Evolutionary conservation across 2,329 filamentous ascomycete species (phyloP).

Genomic region (Colletotrichum liriopes): DNA sequence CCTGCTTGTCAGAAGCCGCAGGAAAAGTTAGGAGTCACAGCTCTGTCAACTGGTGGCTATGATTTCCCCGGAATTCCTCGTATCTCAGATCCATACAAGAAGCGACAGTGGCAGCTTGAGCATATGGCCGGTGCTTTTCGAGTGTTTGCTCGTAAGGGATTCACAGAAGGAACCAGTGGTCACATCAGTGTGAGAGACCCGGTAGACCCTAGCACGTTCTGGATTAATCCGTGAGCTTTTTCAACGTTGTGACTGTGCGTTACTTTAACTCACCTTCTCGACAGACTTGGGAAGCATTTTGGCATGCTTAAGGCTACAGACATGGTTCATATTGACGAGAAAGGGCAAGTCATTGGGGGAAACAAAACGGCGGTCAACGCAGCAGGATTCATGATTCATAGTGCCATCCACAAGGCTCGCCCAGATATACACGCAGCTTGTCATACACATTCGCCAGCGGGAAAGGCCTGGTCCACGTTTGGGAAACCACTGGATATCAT

Average conservation of each 20-base stretch:
- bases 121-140: slow-evolving; percentile 64
- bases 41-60: slow-evolving; percentile 48
- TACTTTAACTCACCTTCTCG: background rate
- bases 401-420: slow-evolving; percentile 71
- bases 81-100: slow-evolving; percentile 60
- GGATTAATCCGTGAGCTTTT: slow-evolving; percentile 71
- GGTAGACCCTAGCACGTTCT: slow-evolving; percentile 71
- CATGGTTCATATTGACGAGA: slow-evolving; percentile 74
- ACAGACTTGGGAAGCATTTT: slow-evolving; percentile 70
- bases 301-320: slow-evolving; percentile 73
- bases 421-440: slow-evolving; percentile 74
- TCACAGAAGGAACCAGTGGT: slow-evolving; percentile 75
- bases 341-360: slow-evolving; percentile 72
- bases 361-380: slow-evolving; percentile 71
- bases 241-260: background rate
- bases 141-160: slow-evolving; percentile 63
- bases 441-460: slow-evolving; percentile 72
- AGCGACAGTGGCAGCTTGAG: slow-evolving; percentile 55
- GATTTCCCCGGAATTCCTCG: slow-evolving; percentile 68
- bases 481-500: slow-evolving; percentile 73
- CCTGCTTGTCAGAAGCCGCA: background rate
- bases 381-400: slow-evolving; percentile 76
- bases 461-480: slow-evolving; percentile 75
- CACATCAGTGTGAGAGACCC: slow-evolving; percentile 78
- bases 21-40: slow-evolving; percentile 14